Evolutionary conservation across 805 yeast genomes (phyloP).

Genomic region (Alloascoidea africana): DNA sequence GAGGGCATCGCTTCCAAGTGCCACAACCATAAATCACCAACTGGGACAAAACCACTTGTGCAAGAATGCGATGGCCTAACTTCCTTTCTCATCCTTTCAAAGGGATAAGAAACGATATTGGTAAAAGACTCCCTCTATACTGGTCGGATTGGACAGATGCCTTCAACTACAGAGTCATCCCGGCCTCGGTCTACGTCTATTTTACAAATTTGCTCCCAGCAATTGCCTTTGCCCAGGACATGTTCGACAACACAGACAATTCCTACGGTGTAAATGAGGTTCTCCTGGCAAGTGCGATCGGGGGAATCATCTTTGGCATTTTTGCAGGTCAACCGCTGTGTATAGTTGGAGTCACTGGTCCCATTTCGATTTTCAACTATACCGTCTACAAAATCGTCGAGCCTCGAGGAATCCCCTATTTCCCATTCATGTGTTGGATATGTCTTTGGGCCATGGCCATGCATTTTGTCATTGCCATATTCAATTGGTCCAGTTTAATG

Average conservation of each 20-base stretch:
- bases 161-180: conserved; percentile 72
- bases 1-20: no score
- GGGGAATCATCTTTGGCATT: conserved; percentile 78
- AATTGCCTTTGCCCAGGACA: conserved; percentile 89
- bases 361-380: conserved; percentile 81
- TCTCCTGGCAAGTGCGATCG: conserved; percentile 69
- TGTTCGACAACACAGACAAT: conserved; percentile 83
- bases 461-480: conserved; percentile 58
- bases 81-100: conserved; percentile 5
- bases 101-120: conserved; percentile 41
- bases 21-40: no score
- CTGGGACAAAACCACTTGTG: no score
- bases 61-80: no score
- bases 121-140: conserved; percentile 48
- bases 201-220: conserved; percentile 90
- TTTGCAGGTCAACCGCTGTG: conserved; percentile 86
- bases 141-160: conserved; percentile 73
- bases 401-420: conserved; percentile 37
- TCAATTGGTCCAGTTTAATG: conserved; percentile 53
- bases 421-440: conserved; percentile 93
- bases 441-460: conserved; percentile 81
- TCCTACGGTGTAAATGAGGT: conserved; percentile 90
- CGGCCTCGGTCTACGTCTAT: conserved; percentile 68
- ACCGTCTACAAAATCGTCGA: conserved; percentile 65
- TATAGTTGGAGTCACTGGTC: conserved; percentile 96